Evolutionary conservation across 116 monocot species (phyloP), one percentile per base, ranked within the genome.

Genomic region (Iris pallida): DNA sequence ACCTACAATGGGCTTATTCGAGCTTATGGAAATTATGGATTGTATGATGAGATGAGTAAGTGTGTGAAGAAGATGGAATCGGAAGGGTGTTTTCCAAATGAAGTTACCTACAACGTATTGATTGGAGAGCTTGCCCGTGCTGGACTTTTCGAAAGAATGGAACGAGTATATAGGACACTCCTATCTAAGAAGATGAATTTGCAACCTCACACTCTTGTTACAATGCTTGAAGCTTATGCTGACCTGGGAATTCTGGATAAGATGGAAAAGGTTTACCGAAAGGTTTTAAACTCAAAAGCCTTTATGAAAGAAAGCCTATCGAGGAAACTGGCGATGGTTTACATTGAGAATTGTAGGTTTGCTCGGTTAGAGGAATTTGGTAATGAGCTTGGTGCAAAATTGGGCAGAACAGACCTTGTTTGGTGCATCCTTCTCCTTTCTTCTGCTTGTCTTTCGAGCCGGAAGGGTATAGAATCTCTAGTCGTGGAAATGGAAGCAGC

Each of bases 151-250:
- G 73, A 81, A 64, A 86, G 64, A 61, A 89, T 93, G 89, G 93
- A 93, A 67, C 65, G 62, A 17, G 19, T 63, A 6, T 78, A 76
- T 57, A 76, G 80, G 69, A 78, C 79, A 62, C 61, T 93, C 5
- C 65, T 53, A 16, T 86, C 89, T 3, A 86, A 84, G 70, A 64
- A 56, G 65, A 89, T 93, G 89, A 79, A 84, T 49, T 59, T 86
- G 67, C 86, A 80, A 20, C 64, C 77, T 61, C 66, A 71, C 10
- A 78, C 93, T 60, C 41, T 76, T 53, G 65, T 78, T 4, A 54
- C 58, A 57, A 93, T 93, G 90, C 78, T 89, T 12, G 84, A 86
- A 71, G 84, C 84, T 30, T 93, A 89, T 75, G 77, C 86, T 42
- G 81, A 86, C 51, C 53, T 93, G 20, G 81, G 81, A 13, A 70